A percentile compares a stretch with the other conserved stretches of the same genome.
Evolutionary conservation across 805 yeast species (phyloP).

Genomic region (Sugiyamaella valdiviana): DNA sequence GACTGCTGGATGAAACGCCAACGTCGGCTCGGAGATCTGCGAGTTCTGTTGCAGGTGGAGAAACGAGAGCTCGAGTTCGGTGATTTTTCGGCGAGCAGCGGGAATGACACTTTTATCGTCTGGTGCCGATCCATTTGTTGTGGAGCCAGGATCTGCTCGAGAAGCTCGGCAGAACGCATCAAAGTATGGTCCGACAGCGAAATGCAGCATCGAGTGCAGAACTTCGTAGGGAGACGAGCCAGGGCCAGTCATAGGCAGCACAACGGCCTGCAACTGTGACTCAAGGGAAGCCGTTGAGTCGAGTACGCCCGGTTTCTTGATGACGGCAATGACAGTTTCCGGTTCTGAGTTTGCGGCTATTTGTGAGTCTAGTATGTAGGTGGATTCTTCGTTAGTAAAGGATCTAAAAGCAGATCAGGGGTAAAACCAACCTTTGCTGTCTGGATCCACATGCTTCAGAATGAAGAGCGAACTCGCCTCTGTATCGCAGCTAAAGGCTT

Average conservation of each 20-base stretch:
- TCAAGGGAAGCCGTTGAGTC: constrained; percentile 13
- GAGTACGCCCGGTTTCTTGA: constrained; percentile 21
- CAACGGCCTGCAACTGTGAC: constrained; percentile 33
- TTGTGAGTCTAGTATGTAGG: constrained; percentile 13
- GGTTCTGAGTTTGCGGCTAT: constrained; percentile 9
- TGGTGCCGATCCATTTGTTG: neutral
- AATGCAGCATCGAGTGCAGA: constrained; percentile 51
- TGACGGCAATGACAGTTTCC: constrained; percentile 21
- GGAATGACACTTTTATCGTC: constrained; percentile 31
- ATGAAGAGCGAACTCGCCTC: constrained; percentile 24
- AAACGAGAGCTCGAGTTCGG: constrained; percentile 61
- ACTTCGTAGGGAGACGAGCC: constrained; percentile 38
- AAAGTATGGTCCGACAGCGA: constrained; percentile 66
- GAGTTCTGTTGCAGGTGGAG: constrained; percentile 62
- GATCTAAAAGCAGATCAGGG: neutral
- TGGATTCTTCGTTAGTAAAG: constrained; percentile 2
- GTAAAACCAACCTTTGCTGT: constrained; percentile 8
- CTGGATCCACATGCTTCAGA: constrained; percentile 13
- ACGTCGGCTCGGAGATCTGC: constrained; percentile 57
- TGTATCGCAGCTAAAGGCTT: constrained; percentile 21
- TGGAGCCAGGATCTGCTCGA: neutral
- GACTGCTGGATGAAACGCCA: constrained; percentile 48
- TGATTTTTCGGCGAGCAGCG: constrained; percentile 54
- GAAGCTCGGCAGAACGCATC: constrained; percentile 39
- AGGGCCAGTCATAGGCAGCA: constrained; percentile 27